Evolutionary conservation across 1,284 basidiomycete genomes (phyloP), one percentile per base, ranked within the genome.

Genomic region (Cronartium ribicola): DNA sequence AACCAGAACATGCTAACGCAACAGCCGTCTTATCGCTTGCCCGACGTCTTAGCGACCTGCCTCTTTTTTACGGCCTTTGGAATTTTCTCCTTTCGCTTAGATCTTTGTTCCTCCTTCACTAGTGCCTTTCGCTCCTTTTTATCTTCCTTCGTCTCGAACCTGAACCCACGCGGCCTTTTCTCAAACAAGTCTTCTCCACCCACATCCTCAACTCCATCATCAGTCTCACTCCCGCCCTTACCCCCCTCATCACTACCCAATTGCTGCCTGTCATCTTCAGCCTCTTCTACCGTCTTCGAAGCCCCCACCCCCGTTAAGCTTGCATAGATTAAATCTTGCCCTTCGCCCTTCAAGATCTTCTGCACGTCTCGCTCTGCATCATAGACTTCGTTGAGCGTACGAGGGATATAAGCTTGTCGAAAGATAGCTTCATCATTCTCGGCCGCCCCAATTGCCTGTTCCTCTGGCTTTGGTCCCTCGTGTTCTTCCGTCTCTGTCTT

Each of bases 11-110:
- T 62, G 41, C 62, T 43, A 4, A 22, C 10, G 3, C 6, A 60
- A 29, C 29, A 29, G 29, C 29, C 29, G 29, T 29, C 29, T 55
- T 62, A 76, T 40, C 75, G 69, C 76, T 80, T 80, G 10, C 79
- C 79, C 11, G 74, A 77, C 8, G 76, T 72, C 66, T 80, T 79
- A 82, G 92, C 95, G 77, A 96, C 85, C 77, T 87, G 86, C 65
- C 88, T 86, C 83, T 91, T 90, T 84, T 97, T 97, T 82, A 94
- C 92, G 51, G 88, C 87, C 82, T 97, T 97, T 67, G 92, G 90
- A 85, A 97, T 92, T 84, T 97, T 97, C 77, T 87, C 85, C 82
- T 93, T 91, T 76, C 94, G 86, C 82, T 87, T 91, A 83, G 96
- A 93, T 78, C 89, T 86, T 67, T 89, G 88, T 81, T 91, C 90